Base-by-base conservation (phyloP, 2,329 filamentous ascomycete species). In the Lomentospora prolificans region DNA sequence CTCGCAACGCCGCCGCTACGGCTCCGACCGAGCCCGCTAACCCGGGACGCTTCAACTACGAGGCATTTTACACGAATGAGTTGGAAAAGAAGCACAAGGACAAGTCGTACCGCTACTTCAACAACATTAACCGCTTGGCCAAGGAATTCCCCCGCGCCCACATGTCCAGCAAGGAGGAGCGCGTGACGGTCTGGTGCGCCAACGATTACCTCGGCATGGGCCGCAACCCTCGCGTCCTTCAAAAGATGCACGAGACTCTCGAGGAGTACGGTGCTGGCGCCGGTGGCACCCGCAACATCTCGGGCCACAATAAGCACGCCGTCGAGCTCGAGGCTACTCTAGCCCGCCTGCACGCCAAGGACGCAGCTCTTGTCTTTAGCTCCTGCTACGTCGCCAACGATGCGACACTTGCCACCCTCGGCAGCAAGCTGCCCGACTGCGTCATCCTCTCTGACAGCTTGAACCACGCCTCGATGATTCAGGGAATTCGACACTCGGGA, bases 201-300 rank as follows among this genome's bases (percentile, higher is more conserved):
- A 99, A 99, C 67, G 94, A 99, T 70, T 99, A 99, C 70, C 83
- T 99, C 17, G 94, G 94, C 63, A 99, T 99, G 94, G 92, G 94
- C 48, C 82, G 90, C 64, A 96, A 97, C 72, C 81, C 83, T 10
- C 78, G 89, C 53, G 94, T 99, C 9, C 75, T 99, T 65, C 84
- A 88, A 69, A 82, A 82, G 57, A 99, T 99, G 94, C 92, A 99
- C 69, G 81, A 94, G 68, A 96, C 92, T 2, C 75, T 99, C 48
- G 91, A 99, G 63, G 89, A 85, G 67, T 99, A 99, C 65, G 94
- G 94, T 58, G 90, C 94, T 31, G 94, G 94, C 58, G 94, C 94
- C 31, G 94, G 94, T 60, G 94, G 94, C 56, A 99, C 94, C 53
- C 82, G 94, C 64, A 99, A 99, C 69, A 99, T 99, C 59, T 99